phyloP scores from a whole-genome alignment of 1,284 basidiomycete genomes.

The Cutaneotrichosporon curvatum region DNA sequence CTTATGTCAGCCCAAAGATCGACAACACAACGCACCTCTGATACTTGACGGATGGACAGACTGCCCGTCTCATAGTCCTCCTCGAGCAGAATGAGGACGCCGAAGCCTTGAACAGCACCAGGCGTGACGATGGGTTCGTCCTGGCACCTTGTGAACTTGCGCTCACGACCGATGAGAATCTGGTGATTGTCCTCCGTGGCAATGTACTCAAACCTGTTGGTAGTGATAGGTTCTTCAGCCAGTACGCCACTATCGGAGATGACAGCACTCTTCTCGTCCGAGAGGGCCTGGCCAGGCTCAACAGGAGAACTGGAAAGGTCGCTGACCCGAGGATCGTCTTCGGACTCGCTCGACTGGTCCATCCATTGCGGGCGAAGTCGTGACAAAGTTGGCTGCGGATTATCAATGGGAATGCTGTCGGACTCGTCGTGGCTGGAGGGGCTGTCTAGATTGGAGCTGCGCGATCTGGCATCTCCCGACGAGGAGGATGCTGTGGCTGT shows the following conservation, averaged over 20 bases:
- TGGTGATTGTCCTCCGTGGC: constrained; percentile 66
- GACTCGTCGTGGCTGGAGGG: no score
- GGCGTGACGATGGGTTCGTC: constrained; percentile 84
- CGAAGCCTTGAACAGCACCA: constrained; percentile 78
- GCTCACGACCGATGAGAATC: constrained; percentile 66
- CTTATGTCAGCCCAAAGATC: constrained; percentile 42
- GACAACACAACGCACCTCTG: constrained; percentile 55
- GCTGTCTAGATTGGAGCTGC: no score
- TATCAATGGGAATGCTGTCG: no score
- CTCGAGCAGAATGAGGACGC: constrained; percentile 69
- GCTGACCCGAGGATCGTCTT: no score
- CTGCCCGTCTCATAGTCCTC: constrained; percentile 57
- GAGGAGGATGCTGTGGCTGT: no score
- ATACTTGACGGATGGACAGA: constrained; percentile 68
- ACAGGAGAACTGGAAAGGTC: no score
- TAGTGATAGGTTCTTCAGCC: background rate
- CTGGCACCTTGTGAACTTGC: constrained; percentile 62
- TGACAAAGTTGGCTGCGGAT: no score
- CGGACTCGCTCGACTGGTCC: no score
- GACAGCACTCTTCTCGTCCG: background rate
- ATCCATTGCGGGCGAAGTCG: no score
- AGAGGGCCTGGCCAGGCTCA: no score
- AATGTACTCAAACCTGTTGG: constrained; percentile 58
- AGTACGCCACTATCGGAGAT: background rate
- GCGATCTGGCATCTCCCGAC: no score